Conservation (phyloP, 169 alveolate genomes). For the Cryptosporidium parvum region DNA sequence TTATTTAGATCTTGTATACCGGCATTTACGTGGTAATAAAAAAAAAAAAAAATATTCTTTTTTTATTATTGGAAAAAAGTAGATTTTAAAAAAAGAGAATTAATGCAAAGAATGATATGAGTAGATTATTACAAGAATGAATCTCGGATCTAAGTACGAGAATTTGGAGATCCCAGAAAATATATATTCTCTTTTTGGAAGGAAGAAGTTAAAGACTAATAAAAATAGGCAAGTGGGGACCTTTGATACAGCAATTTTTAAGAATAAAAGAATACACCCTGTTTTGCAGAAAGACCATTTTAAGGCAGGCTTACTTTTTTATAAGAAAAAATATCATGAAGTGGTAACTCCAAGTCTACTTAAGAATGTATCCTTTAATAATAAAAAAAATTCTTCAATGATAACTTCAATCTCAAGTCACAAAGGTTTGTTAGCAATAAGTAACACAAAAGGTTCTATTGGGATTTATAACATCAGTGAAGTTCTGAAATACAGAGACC, state of each 20-base stretch:
- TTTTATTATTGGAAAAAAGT: not conserved
- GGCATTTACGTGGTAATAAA: not conserved
- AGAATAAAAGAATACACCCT: not conserved
- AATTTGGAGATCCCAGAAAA: conserved; percentile 12
- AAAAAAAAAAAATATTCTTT: not conserved
- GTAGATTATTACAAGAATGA: not conserved
- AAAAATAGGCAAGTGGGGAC: not conserved
- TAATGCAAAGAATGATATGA: not conserved
- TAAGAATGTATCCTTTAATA: conserved; percentile 22
- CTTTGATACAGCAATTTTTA: not conserved
- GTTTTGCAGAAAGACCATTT: not conserved
- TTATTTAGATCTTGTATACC: conserved; percentile 25
- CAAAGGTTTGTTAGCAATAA: conserved; percentile 1
- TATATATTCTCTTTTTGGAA: conserved; percentile 2
- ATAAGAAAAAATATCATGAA: conserved; percentile 3
- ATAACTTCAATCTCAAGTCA: conserved; percentile 27
- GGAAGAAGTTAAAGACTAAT: conserved; percentile 8
- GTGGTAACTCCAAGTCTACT: conserved; percentile 6
- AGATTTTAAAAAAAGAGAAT: not conserved
- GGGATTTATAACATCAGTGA: conserved; percentile 27
- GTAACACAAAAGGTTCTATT: conserved; percentile 36
- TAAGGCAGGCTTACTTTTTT: not conserved
- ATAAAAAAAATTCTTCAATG: not conserved
- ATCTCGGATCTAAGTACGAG: conserved; percentile 20
- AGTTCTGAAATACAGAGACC: conserved; percentile 18